These are phyloP conservation scores for Myriosclerotinia curreyana DNA, from an alignment of 2,329 filamentous ascomycete genomes.

Conservation along the genomic window DNA sequence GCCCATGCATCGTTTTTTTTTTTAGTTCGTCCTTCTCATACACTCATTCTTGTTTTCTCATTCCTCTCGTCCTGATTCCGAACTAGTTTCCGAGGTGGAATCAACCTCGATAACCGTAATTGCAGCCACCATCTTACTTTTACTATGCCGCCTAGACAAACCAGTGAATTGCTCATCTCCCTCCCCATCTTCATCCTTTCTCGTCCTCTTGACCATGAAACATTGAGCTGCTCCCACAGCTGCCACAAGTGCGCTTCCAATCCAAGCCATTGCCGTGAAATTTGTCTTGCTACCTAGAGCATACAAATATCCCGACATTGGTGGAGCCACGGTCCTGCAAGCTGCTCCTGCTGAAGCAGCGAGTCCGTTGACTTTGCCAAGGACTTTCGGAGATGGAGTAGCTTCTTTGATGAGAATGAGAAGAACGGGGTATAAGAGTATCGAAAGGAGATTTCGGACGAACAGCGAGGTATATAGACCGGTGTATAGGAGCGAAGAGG, in stretches of 20 bases:
- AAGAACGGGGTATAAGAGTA: conserved; percentile 62
- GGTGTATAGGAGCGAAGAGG: conserved; percentile 48
- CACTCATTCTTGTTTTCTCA: not conserved
- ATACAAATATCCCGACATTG: conserved; percentile 62
- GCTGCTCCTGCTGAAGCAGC: conserved; percentile 64
- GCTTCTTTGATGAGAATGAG: conserved; percentile 67
- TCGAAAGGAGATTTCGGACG: conserved; percentile 58
- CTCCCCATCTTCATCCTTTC: conserved; percentile 23
- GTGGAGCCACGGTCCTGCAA: conserved; percentile 65
- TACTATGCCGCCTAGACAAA: not conserved
- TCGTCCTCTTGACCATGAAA: conserved; percentile 43
- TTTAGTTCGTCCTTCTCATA: not conserved
- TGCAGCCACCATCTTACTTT: not conserved
- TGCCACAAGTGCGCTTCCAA: conserved; percentile 57
- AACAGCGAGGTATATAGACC: conserved; percentile 51
- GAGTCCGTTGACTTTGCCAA: conserved; percentile 64
- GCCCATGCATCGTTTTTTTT: not conserved
- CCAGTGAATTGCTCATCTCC: not conserved
- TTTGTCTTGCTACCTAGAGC: conserved; percentile 56
- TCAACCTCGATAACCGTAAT: conserved; percentile 9
- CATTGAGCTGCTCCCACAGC: conserved; percentile 57
- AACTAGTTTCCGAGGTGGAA: conserved; percentile 6
- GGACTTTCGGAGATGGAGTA: conserved; percentile 52
- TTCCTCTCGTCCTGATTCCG: not conserved
- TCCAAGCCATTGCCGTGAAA: conserved; percentile 63